These are phyloP conservation scores for Colletotrichum sansevieriae DNA, from an alignment of 2,329 filamentous ascomycete genomes.

Conservation along the genomic window DNA sequence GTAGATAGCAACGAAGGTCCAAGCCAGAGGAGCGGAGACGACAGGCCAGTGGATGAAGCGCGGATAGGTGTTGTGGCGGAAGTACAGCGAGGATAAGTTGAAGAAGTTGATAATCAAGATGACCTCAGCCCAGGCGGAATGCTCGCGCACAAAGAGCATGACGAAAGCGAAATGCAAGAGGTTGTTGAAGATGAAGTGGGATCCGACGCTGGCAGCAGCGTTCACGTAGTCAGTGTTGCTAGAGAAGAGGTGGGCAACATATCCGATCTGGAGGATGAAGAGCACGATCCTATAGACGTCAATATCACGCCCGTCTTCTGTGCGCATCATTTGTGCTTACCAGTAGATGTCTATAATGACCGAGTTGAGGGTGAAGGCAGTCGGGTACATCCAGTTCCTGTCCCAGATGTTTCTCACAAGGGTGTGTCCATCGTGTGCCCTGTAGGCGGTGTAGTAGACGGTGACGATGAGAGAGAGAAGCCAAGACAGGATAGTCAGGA, in stretches of 20 bases:
- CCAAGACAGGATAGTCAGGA: constrained; percentile 81
- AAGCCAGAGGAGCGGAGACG: constrained; percentile 83
- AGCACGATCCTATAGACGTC: constrained; percentile 71
- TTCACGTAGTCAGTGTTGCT: constrained; percentile 72
- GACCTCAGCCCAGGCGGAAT: constrained; percentile 82
- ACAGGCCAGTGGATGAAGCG: constrained; percentile 82
- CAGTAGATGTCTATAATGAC: constrained; percentile 80
- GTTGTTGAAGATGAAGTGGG: constrained; percentile 90
- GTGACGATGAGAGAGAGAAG: constrained; percentile 78
- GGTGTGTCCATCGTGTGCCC: constrained; percentile 72
- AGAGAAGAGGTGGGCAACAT: constrained; percentile 82
- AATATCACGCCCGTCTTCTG: not conserved
- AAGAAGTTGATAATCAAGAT: constrained; percentile 84
- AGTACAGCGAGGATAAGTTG: constrained; percentile 84
- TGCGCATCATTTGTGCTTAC: constrained; percentile 55
- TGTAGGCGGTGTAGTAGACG: constrained; percentile 79
- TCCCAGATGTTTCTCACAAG: constrained; percentile 78
- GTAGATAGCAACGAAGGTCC: constrained; percentile 88
- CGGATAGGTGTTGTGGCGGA: constrained; percentile 79
- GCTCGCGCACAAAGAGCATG: constrained; percentile 82
- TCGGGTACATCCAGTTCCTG: constrained; percentile 75
- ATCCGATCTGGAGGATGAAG: constrained; percentile 81
- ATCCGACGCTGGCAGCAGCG: constrained; percentile 81
- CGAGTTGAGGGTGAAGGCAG: constrained; percentile 81
- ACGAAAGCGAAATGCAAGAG: constrained; percentile 85